A percentile compares a stretch with the other conserved stretches of the same genome.
These are phyloP conservation scores for Penicillium rolfsii DNA, from an alignment of 2,329 filamentous ascomycete genomes.

Conservation along the genomic window DNA sequence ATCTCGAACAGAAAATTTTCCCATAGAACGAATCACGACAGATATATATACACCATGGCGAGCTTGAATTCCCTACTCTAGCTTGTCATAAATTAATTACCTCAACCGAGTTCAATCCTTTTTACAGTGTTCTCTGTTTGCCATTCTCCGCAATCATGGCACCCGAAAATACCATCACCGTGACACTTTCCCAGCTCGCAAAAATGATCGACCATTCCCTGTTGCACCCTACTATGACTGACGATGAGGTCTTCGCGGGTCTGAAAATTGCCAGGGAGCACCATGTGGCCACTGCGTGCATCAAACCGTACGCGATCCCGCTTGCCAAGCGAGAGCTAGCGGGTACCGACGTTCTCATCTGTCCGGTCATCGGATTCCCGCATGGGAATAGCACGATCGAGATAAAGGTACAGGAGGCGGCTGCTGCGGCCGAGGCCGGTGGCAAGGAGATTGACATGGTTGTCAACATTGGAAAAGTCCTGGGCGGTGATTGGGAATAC, in stretches of 20 bases:
- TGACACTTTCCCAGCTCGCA: constrained; percentile 38
- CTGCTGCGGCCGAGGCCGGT: constrained; percentile 52
- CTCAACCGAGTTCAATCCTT: background rate
- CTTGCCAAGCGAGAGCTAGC: constrained; percentile 53
- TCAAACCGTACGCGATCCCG: constrained; percentile 61
- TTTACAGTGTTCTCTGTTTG: no score
- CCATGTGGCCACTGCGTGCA: constrained; percentile 59
- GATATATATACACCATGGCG: no score
- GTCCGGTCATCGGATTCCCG: constrained; percentile 64
- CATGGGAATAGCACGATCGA: constrained; percentile 60
- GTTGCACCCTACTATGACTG: constrained; percentile 64
- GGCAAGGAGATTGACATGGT: constrained; percentile 64
- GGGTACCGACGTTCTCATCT: constrained; percentile 56
- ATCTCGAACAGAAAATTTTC: no score
- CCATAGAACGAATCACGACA: no score
- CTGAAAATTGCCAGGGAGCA: constrained; percentile 54
- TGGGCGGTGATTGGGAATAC: constrained; percentile 61
- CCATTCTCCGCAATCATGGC: background rate
- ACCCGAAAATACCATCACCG: constrained; percentile 30
- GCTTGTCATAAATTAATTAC: no score
- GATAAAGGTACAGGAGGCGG: constrained; percentile 60
- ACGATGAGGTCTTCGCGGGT: constrained; percentile 56
- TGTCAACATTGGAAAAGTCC: constrained; percentile 61
- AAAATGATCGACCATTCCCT: constrained; percentile 63
- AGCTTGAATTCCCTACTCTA: no score